phyloP scores from a whole-genome alignment of 2,329 filamentous ascomycete species.

The Claviceps paspali region DNA sequence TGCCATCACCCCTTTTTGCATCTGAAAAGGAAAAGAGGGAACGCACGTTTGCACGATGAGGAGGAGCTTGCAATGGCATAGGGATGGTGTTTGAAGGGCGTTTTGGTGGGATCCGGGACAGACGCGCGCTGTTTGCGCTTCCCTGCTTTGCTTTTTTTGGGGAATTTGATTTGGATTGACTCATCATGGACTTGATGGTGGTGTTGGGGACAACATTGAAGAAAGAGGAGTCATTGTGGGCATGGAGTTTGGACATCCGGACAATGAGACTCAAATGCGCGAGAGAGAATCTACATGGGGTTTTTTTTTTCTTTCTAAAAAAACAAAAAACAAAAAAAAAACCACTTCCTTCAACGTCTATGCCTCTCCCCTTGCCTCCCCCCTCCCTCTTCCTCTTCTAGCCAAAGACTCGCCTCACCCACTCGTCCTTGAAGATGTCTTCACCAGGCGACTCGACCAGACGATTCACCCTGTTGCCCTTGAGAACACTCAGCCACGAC shows the following conservation, averaged over 20 bases:
- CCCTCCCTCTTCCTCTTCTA: slow-evolving; percentile 1
- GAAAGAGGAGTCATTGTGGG: background rate
- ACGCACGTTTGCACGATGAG: background rate
- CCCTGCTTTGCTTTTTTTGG: too few species aligned
- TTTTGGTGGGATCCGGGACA: too few species aligned
- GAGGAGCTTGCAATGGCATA: slow-evolving; percentile 5
- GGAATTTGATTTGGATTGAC: background rate
- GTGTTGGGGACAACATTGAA: background rate
- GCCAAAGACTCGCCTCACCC: slow-evolving; percentile 52
- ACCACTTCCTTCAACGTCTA: too few species aligned
- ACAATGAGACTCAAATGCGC: background rate
- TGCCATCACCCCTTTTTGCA: too few species aligned
- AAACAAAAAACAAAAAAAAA: too few species aligned
- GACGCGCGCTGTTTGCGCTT: too few species aligned
- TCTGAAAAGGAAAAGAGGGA: too few species aligned
- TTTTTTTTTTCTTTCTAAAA: too few species aligned
- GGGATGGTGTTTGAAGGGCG: slow-evolving; percentile 7
- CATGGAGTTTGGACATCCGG: background rate
- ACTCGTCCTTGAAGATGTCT: slow-evolving; percentile 46
- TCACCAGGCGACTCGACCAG: slow-evolving; percentile 56
- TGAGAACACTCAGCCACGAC: slow-evolving; percentile 58
- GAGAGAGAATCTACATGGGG: too few species aligned
- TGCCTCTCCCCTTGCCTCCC: background rate
- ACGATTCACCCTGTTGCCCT: slow-evolving; percentile 68
- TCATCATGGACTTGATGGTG: background rate